Base-by-base conservation (phyloP, 2,329 filamentous ascomycete genomes). In the Penicillium sp. region DNA sequence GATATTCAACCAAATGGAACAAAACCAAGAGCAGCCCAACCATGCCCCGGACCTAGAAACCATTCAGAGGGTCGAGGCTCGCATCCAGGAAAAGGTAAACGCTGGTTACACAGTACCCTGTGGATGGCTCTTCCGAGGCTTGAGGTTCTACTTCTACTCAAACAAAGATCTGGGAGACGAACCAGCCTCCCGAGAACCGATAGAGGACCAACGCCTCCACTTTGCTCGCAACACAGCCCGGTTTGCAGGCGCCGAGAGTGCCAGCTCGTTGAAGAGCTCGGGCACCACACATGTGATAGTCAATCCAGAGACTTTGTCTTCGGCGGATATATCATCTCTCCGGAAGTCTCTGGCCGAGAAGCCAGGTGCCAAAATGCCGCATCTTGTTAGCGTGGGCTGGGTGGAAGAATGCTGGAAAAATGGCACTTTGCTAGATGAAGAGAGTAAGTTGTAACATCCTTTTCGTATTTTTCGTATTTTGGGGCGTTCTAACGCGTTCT, bases 321-420 rank as follows among this genome's bases (percentile, higher is more conserved):
- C 60, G 1, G 42, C 85, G 19, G 82, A 83, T 33, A 56, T 75
- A 10, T 70, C 61, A 8, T 66, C 59, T 23, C 63, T 78, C 29
- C 67, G 77, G 35, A 61, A 66, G 25, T 61, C 60, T 1, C 49
- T 77, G 35, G 63, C 72, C 23, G 61, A 65, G 9, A 51, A 58
- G 10, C 57, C 66, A 23, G 72, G 81, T 52, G 73, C 70, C 7
- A 76, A 69, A 47, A 74, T 92, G 36, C 90, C 93, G 0, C 81
- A 90, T 62, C 75, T 93, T 7, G 89, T 97, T 2, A 83, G 78
- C 0, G 72, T 81, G 10, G 78, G 79, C 15, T 99, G 94, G 94
- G 76, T 97, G 0, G 82, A 87, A 50, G 86, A 89, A 52, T 90
- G 90, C 67, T 96, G 93, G 91, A 80, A 79, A 58, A 90, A 93